phyloP scores from a whole-genome alignment of 306 rosid species.

The Fragaria nilgerrensis region DNA sequence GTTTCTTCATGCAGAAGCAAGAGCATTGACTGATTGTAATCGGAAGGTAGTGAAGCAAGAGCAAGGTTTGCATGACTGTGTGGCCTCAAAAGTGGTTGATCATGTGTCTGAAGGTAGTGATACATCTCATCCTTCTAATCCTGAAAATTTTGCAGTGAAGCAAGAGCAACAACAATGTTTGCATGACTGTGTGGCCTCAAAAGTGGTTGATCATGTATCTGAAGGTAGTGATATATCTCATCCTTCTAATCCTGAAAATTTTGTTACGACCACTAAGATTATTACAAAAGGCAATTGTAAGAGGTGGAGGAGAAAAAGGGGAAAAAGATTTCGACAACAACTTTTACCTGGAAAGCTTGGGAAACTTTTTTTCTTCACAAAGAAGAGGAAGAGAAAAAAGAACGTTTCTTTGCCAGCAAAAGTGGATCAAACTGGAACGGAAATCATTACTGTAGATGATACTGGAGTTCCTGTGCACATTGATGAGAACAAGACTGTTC shows the following conservation, averaged over 20 bases:
- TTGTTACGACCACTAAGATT: conserved; percentile 14
- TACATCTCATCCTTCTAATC: conserved; percentile 17
- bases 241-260: conserved; percentile 25
- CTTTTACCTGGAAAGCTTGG: conserved; percentile 22
- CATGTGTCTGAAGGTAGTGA: conserved; percentile 2
- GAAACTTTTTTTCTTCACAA: conserved; percentile 19
- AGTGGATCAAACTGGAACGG: conserved; percentile 21
- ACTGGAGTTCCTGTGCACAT: background rate
- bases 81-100: conserved; percentile 8
- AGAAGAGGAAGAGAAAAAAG: conserved; percentile 33
- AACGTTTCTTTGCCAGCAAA: conserved; percentile 19
- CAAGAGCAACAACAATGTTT: conserved; percentile 4
- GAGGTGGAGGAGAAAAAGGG: conserved; percentile 25
- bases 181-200: conserved; percentile 11
- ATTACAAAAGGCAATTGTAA: conserved; percentile 27
- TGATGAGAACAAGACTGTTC: conserved; percentile 1
- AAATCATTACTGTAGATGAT: conserved; percentile 19
- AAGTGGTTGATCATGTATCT: conserved; percentile 12
- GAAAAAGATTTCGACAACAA: conserved; percentile 19
- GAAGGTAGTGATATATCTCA: background rate
- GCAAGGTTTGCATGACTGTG: conserved; percentile 21
- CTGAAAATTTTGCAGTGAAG: background rate
- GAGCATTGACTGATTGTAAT: conserved; percentile 17
- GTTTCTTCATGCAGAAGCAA: conserved; percentile 64
- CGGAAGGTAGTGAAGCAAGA: too few species aligned